phyloP scores from a whole-genome alignment of 2,329 filamentous ascomycete genomes.

The Fusarium camptoceras region DNA sequence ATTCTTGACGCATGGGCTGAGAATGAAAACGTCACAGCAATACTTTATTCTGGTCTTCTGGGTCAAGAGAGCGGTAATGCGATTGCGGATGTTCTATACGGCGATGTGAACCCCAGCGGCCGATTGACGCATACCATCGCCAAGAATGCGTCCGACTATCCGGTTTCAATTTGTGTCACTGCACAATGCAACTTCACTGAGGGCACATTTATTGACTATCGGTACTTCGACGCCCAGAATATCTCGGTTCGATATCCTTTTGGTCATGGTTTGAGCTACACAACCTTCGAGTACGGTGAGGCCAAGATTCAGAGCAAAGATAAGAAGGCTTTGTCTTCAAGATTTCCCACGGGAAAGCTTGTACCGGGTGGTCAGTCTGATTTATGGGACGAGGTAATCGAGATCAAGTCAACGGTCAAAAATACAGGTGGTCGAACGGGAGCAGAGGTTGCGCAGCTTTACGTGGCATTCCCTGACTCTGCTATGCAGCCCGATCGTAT shows the following conservation, averaged over 20 bases:
- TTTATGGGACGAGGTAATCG: background rate
- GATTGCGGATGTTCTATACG: background rate
- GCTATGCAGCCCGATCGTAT: background rate
- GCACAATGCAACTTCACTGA: background rate
- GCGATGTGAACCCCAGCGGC: background rate
- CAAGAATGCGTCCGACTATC: background rate
- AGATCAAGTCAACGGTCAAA: background rate
- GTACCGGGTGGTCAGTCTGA: background rate
- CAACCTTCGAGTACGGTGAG: background rate
- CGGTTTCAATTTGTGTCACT: background rate
- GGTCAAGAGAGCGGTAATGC: conserved; percentile 65
- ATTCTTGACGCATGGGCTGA: conserved; percentile 63
- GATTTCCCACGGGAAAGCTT: background rate
- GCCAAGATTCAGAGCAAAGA: background rate
- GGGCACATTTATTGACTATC: background rate
- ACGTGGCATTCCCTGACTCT: background rate
- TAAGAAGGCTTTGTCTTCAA: background rate
- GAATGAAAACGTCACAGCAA: conserved; percentile 63
- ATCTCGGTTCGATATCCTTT: background rate
- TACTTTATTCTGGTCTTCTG: conserved; percentile 75
- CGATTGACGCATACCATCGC: background rate
- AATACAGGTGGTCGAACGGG: background rate
- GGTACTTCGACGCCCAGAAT: background rate
- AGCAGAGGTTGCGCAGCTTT: background rate
- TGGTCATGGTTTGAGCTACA: background rate